A percentile compares a stretch with the other conserved stretches of the same genome.
phyloP scores from a whole-genome alignment of 2,329 filamentous ascomycete genomes.

The Coniella lustricola region DNA sequence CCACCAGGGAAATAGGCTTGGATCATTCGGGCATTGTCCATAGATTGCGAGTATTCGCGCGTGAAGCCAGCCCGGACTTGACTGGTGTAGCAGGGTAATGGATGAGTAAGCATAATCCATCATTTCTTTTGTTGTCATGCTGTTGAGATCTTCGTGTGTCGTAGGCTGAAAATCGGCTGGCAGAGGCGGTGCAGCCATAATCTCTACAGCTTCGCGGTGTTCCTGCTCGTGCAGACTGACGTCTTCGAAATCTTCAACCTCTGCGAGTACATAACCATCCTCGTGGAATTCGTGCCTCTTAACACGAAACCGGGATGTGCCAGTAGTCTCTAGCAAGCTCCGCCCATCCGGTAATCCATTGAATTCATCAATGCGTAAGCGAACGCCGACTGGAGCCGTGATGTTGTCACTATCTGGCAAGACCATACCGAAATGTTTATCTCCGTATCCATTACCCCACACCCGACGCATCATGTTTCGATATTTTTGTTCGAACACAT shows the following conservation, averaged over 20 bases:
- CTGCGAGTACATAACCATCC: conserved; percentile 75
- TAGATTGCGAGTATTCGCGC: conserved; percentile 66
- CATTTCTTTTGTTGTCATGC: conserved; percentile 63
- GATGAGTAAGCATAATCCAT: conserved; percentile 61
- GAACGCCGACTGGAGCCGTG: conserved; percentile 48
- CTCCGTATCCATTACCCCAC: conserved; percentile 49
- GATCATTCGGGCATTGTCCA: conserved; percentile 69
- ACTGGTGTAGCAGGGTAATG: conserved; percentile 58
- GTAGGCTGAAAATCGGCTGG: conserved; percentile 9
- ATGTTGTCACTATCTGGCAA: conserved; percentile 52
- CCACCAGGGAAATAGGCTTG: conserved; percentile 81
- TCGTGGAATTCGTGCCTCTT: conserved; percentile 49
- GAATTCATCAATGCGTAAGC: conserved; percentile 67
- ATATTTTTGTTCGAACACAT: conserved; percentile 90
- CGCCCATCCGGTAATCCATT: conserved; percentile 73
- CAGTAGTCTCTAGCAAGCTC: conserved; percentile 72
- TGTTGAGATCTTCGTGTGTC: conserved; percentile 34
- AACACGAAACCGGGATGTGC: conserved; percentile 70
- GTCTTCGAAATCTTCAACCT: conserved; percentile 71
- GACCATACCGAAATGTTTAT: conserved; percentile 79
- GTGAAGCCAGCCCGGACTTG: conserved; percentile 69
- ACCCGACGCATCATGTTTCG: conserved; percentile 80
- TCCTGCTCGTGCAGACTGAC: conserved; percentile 78
- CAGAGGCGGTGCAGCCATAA: neutral
- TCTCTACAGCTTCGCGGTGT: conserved; percentile 61